A percentile compares a stretch with the other conserved stretches of the same genome.
Conservation (phyloP, 129 eudicot species). For the Apium graveolens region DNA sequence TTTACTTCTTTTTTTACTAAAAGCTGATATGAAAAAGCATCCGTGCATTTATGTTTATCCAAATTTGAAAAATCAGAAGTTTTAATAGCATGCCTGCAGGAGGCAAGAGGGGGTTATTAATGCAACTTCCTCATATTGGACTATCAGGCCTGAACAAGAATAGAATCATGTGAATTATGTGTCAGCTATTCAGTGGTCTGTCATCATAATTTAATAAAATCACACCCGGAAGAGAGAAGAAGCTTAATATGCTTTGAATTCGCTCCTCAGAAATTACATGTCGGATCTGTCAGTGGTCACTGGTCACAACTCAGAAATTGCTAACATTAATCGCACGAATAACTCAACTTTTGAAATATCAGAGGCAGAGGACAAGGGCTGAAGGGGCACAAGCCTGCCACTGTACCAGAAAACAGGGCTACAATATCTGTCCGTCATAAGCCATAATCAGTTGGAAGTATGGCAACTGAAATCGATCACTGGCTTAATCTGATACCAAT, state of each 20-base stretch:
- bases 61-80: neutral
- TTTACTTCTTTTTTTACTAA: too few relatives aligned
- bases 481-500: too few relatives aligned
- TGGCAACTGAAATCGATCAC: too few relatives aligned
- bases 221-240: neutral
- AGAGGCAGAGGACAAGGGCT: neutral
- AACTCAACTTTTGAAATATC: neutral
- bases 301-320: neutral
- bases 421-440: too few relatives aligned
- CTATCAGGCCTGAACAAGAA: neutral
- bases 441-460: too few relatives aligned
- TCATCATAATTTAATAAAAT: neutral
- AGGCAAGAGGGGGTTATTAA: neutral
- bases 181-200: slow-evolving; percentile 9
- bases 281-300: neutral
- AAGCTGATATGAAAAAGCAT: neutral
- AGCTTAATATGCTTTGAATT: neutral
- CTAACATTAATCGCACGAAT: neutral
- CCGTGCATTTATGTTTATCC: neutral
- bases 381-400: too few relatives aligned
- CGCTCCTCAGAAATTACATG: neutral
- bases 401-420: too few relatives aligned
- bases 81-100: neutral
- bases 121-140: neutral
- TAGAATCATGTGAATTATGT: slow-evolving; percentile 11